Evolutionary conservation across 2,329 filamentous ascomycete species (phyloP).

Genomic region (Chalaropsis thielavioides): DNA sequence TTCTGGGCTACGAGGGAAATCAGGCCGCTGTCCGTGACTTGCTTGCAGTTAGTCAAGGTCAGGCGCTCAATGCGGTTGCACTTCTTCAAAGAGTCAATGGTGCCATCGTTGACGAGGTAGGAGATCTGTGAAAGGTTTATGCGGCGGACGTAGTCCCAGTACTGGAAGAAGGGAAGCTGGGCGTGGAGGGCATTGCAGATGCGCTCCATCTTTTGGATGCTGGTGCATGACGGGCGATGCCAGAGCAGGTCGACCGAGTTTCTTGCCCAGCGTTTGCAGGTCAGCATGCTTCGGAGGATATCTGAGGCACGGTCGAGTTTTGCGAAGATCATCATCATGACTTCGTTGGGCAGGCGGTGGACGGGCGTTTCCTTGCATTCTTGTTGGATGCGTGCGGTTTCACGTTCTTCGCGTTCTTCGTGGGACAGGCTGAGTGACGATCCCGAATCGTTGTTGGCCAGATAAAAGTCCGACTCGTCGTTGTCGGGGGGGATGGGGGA

Average conservation of each 20-base stretch:
- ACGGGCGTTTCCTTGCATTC: slow-evolving; percentile 62
- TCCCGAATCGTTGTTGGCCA: slow-evolving; percentile 77
- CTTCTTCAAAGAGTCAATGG: slow-evolving; percentile 61
- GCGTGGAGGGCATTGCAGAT: slow-evolving; percentile 68
- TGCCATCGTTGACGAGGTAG: slow-evolving; percentile 70
- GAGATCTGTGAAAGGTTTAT: slow-evolving; percentile 75
- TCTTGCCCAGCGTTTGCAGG: slow-evolving; percentile 84
- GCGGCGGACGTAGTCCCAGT: slow-evolving; percentile 79
- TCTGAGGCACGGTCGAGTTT: slow-evolving; percentile 65
- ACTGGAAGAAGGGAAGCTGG: slow-evolving; percentile 68
- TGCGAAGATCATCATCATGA: slow-evolving; percentile 83
- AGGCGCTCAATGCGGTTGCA: slow-evolving; percentile 88
- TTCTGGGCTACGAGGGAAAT: slow-evolving; percentile 67
- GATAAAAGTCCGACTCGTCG: slow-evolving; percentile 88
- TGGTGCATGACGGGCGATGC: slow-evolving; percentile 84
- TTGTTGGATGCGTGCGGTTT: slow-evolving; percentile 55
- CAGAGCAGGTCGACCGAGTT: slow-evolving; percentile 89
- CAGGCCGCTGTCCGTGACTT: slow-evolving; percentile 71
- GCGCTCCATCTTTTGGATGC: slow-evolving; percentile 63
- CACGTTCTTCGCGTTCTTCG: slow-evolving; percentile 47
- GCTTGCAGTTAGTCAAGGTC: slow-evolving; percentile 78
- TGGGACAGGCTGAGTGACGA: slow-evolving; percentile 77
- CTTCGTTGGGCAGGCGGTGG: slow-evolving; percentile 76
- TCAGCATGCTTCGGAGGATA: slow-evolving; percentile 75
- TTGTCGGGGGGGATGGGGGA: slow-evolving; percentile 65